phyloP scores from a whole-genome alignment of 768 basidiomycete genomes.

The Lentinus brumalis region DNA sequence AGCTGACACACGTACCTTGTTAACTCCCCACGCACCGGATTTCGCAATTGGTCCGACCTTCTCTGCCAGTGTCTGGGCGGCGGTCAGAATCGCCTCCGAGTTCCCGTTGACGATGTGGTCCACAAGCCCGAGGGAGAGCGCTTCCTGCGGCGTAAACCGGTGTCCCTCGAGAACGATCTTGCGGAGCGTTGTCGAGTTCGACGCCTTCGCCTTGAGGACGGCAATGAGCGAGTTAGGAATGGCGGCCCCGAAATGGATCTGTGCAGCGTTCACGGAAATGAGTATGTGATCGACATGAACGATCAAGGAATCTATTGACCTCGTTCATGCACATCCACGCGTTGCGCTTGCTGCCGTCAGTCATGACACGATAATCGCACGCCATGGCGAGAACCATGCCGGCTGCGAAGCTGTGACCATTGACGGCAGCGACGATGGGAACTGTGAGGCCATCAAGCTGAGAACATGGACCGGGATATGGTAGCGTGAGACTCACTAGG shows the following conservation, averaged over 20 bases:
- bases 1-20: constrained; percentile 50
- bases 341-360: constrained; percentile 71
- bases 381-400: constrained; percentile 77
- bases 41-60: constrained; percentile 51
- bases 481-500: constrained; percentile 54
- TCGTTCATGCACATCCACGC: constrained; percentile 96
- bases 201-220: constrained; percentile 65
- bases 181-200: constrained; percentile 57
- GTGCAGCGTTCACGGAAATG: background rate
- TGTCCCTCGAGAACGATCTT: constrained; percentile 81
- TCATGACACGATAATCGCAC: constrained; percentile 91
- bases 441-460: constrained; percentile 43
- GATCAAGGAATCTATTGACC: constrained; percentile 38
- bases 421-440: constrained; percentile 77
- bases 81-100: constrained; percentile 60
- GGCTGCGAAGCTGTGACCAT: constrained; percentile 86
- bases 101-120: constrained; percentile 67
- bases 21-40: constrained; percentile 69
- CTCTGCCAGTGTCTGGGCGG: constrained; percentile 65
- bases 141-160: constrained; percentile 74
- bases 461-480: background rate
- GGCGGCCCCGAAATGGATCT: constrained; percentile 83
- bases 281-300: background rate
- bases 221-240: constrained; percentile 75
- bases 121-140: constrained; percentile 63